Conservation (phyloP, 2,329 filamentous ascomycete genomes). For the Phyllosticta paracitricarpa region DNA sequence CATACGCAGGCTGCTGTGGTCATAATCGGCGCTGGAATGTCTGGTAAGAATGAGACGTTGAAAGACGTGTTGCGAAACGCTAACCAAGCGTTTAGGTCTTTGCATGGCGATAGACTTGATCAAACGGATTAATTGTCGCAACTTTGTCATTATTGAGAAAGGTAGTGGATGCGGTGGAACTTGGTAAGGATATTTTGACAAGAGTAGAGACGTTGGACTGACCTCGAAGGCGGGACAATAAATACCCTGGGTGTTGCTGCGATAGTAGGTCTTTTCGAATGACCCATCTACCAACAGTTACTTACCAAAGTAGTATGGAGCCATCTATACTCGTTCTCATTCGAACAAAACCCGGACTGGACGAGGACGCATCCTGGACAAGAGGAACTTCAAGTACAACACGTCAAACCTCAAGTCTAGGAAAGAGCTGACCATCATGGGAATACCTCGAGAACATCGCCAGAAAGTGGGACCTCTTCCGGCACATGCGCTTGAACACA, state of each 20-base stretch:
- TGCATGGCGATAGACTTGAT: slow-evolving; percentile 50
- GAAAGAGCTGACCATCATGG: slow-evolving; percentile 15
- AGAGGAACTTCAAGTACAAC: slow-evolving; percentile 45
- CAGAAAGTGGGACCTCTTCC: slow-evolving; percentile 44
- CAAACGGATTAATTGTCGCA: slow-evolving; percentile 40
- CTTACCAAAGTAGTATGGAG: slow-evolving; percentile 33
- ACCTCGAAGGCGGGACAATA: slow-evolving; percentile 35
- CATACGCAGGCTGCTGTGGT: slow-evolving; percentile 45
- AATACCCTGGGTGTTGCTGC: slow-evolving; percentile 47
- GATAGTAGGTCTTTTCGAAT: slow-evolving; percentile 28
- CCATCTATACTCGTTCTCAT: slow-evolving; percentile 50
- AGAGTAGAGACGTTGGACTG: too few species aligned
- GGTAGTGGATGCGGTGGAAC: slow-evolving; percentile 44
- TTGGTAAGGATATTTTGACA: slow-evolving; percentile 15
- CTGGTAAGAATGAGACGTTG: slow-evolving; percentile 25
- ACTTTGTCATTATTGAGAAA: slow-evolving; percentile 50
- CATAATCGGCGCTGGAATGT: slow-evolving; percentile 48
- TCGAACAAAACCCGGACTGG: slow-evolving; percentile 51
- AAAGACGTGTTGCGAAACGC: too few species aligned
- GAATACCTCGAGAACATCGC: slow-evolving; percentile 45
- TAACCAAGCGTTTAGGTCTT: slow-evolving; percentile 29
- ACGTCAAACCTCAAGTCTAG: background rate
- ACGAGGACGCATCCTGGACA: slow-evolving; percentile 49
- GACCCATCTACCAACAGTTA: background rate
- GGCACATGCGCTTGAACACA: slow-evolving; percentile 49